These are phyloP conservation scores for Candida dubliniensis DNA, from an alignment of 1,139 yeast genomes.

Conservation along the genomic window DNA sequence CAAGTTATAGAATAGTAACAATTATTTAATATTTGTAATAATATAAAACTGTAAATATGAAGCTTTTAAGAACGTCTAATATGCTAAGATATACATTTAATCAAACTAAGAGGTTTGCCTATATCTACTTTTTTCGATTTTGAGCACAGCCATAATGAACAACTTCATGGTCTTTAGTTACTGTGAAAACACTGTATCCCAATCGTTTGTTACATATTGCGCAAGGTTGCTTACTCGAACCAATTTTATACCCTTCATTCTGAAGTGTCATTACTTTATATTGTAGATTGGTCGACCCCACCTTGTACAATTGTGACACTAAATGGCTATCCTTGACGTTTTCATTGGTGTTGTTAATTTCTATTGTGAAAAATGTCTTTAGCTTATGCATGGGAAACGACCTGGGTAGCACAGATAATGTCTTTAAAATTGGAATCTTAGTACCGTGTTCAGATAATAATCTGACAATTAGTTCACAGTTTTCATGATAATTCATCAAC, in stretches of 20 bases:
- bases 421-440: slow-evolving; percentile 51
- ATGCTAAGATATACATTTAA: no score
- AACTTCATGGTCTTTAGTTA: slow-evolving; percentile 49
- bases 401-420: slow-evolving; percentile 53
- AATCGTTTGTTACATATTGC: slow-evolving; percentile 58
- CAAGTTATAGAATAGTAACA: slow-evolving; percentile 1
- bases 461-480: slow-evolving; percentile 39
- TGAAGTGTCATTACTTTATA: slow-evolving; percentile 38
- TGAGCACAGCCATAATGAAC: slow-evolving; percentile 69
- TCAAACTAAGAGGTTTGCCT: no score
- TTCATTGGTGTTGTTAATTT: slow-evolving; percentile 37
- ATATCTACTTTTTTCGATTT: background rate
- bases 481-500: slow-evolving; percentile 31
- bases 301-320: slow-evolving; percentile 36
- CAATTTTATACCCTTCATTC: slow-evolving; percentile 35
- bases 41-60: slow-evolving; percentile 3
- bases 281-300: slow-evolving; percentile 35
- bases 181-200: slow-evolving; percentile 63
- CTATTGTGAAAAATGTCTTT: slow-evolving; percentile 45
- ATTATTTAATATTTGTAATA: slow-evolving; percentile 4
- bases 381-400: slow-evolving; percentile 47
- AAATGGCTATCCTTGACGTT: slow-evolving; percentile 27
- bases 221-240: slow-evolving; percentile 49
- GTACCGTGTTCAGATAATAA: slow-evolving; percentile 51
- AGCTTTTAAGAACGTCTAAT: no score